Base-by-base conservation (phyloP, 192 early-diverging fungal genomes). In the Cladochytrium replicatum region DNA sequence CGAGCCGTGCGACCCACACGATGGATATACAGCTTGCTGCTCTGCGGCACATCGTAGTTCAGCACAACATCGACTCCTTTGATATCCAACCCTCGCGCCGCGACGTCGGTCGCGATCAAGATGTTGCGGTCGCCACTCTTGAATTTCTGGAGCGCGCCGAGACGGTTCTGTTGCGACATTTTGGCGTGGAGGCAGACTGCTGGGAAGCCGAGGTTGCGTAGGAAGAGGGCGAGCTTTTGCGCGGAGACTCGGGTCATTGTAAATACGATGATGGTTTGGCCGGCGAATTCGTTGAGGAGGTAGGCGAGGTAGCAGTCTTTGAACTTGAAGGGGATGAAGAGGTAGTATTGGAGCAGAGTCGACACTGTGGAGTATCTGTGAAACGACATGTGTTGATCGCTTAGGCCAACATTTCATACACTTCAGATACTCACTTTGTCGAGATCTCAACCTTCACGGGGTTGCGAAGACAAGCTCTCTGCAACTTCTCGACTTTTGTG, bases 1-100 rank as follows among this genome's bases (percentile, higher is more conserved):
- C 97, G 80, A 11, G 96, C 96, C 4, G 96, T 97, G 68, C 96
- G 86, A 42, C 97, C 97, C 3, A 99, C 91, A 26, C 97, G 75
- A 61, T 99, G 97, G 48, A 99, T 88, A 49, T 99, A 99, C 60
- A 94, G 93, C 32, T 91, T 87, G 4, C 94, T 84, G 61, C 93
- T 88, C 4, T 87, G 77, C 6, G 97, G 94, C 17, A 99, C 77
- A 58, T 99, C 89, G 66, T 87, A 93, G 52, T 99, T 99, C 39
- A 97, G 55, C 8, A 99, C 97, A 44, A 87, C 55, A 38, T 90
- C 72, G 2, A 99, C 97, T 0, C 83, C 77, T 6, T 91, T 92
- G 46, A 99, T 99, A 72, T 99, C 97, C 27, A 99, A 70, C 58
- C 97, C 96, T 82, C 86, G 88, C 68, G 82, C 85, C 42, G 87